phyloP scores from a whole-genome alignment of 305 asterid species.

The Ruellia speciosa region DNA sequence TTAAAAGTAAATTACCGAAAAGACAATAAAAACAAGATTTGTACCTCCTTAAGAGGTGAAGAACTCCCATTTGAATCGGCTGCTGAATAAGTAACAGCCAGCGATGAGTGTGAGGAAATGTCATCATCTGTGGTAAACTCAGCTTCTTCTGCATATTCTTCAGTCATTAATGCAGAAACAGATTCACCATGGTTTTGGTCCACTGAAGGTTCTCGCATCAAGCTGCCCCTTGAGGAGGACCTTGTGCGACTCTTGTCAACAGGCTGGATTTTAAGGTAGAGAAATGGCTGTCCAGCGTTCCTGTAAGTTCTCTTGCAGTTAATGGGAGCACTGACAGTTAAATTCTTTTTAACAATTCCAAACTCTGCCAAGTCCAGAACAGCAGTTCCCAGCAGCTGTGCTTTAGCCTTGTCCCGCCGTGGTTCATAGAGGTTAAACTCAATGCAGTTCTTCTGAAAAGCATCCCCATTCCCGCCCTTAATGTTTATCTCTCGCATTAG shows the following conservation, averaged over 20 bases:
- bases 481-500: conserved; percentile 42
- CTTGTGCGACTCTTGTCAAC: conserved; percentile 30
- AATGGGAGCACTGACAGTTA: conserved; percentile 39
- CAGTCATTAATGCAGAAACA: conserved; percentile 49
- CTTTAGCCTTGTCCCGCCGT: conserved; percentile 52
- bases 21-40: conserved; percentile 3
- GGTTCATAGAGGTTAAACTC: conserved; percentile 60
- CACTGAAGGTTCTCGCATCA: conserved; percentile 37
- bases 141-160: conserved; percentile 60
- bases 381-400: conserved; percentile 58
- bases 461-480: conserved; percentile 37
- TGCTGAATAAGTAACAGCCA: conserved; percentile 41
- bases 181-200: conserved; percentile 39
- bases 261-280: conserved; percentile 41
- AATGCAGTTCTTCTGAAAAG: conserved; percentile 54
- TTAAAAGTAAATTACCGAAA: not conserved
- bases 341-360: conserved; percentile 40
- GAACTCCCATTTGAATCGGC: conserved; percentile 45
- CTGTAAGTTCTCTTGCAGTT: conserved; percentile 53
- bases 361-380: conserved; percentile 51
- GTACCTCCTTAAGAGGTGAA: conserved; percentile 49
- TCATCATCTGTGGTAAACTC: conserved; percentile 61
- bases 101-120: conserved; percentile 57
- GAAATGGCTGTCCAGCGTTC: conserved; percentile 48
- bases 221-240: conserved; percentile 33